phyloP scores from a whole-genome alignment of 495 filamentous ascomycete genomes.

The Penicillium turbatum region DNA sequence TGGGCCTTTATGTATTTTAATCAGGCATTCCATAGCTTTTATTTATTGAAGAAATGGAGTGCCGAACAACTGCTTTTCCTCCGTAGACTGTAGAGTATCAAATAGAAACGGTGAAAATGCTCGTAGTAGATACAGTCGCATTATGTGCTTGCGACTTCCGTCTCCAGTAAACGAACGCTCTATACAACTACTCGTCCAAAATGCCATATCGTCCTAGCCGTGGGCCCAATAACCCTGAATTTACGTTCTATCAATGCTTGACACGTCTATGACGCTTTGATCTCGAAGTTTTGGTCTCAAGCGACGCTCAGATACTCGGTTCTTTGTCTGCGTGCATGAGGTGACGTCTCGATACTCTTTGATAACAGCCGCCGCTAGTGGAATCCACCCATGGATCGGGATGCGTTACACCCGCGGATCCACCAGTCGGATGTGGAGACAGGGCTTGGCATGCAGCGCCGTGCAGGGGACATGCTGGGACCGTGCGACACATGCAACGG shows the following conservation, averaged over 20 bases:
- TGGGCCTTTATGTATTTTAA: no score
- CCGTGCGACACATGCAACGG: neutral
- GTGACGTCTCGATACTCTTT: slow-evolving; percentile 13
- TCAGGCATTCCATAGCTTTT: no score
- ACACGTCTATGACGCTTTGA: neutral
- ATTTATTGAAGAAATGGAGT: neutral
- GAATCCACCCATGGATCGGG: neutral
- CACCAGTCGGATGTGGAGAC: neutral
- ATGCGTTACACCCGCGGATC: neutral
- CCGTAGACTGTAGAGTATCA: neutral
- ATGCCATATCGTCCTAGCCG: neutral
- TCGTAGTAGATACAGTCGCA: neutral
- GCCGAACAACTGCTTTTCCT: neutral
- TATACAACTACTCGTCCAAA: neutral
- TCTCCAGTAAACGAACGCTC: neutral
- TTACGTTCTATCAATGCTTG: no score
- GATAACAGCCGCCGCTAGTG: neutral
- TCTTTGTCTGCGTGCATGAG: slow-evolving; percentile 3
- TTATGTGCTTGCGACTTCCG: neutral
- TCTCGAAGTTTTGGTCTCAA: neutral
- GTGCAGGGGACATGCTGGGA: neutral
- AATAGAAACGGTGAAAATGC: neutral
- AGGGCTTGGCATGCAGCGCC: slow-evolving; percentile 2
- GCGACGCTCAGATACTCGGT: neutral
- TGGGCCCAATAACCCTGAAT: no score